These are phyloP conservation scores for Polytolypa hystricis DNA, from an alignment of 2,329 filamentous ascomycete genomes.

Conservation along the genomic window DNA sequence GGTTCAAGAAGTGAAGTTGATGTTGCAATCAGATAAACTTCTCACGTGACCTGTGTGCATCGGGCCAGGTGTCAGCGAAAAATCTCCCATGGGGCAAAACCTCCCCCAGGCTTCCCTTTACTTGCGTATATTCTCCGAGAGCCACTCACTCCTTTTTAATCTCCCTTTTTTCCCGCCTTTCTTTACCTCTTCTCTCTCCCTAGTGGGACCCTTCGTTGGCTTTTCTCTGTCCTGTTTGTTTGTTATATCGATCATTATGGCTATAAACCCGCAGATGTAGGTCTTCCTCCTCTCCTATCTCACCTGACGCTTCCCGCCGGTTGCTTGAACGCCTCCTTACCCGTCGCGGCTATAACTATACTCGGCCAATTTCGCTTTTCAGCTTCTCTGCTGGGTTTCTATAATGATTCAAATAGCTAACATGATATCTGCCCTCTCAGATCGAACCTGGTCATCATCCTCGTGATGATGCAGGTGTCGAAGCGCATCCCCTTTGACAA, in stretches of 20 bases:
- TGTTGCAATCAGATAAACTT: no score
- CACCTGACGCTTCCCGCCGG: background rate
- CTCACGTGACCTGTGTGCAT: no score
- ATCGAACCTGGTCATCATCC: slow-evolving; percentile 86
- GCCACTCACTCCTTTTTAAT: no score
- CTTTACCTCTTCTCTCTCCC: background rate
- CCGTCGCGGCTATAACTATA: no score
- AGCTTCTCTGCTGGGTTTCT: background rate
- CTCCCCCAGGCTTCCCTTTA: no score
- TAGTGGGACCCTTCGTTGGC: background rate
- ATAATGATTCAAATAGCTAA: slow-evolving; percentile 9
- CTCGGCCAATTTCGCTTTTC: background rate
- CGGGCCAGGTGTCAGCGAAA: no score
- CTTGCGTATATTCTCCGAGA: no score
- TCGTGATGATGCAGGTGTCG: slow-evolving; percentile 95
- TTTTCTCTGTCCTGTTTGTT: slow-evolving; percentile 4
- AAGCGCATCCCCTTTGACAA: slow-evolving; percentile 95
- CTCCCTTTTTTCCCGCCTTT: no score
- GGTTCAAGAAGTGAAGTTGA: no score
- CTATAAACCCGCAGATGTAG: slow-evolving; percentile 19
- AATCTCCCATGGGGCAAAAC: no score
- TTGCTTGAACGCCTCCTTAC: background rate
- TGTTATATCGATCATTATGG: no score
- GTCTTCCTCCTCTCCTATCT: slow-evolving; percentile 3
- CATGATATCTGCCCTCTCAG: slow-evolving; percentile 36